A percentile compares a stretch with the other conserved stretches of the same genome.
These are phyloP conservation scores for Dendrostoma leiphaemia DNA, from an alignment of 2,329 filamentous ascomycete genomes.

Conservation along the genomic window DNA sequence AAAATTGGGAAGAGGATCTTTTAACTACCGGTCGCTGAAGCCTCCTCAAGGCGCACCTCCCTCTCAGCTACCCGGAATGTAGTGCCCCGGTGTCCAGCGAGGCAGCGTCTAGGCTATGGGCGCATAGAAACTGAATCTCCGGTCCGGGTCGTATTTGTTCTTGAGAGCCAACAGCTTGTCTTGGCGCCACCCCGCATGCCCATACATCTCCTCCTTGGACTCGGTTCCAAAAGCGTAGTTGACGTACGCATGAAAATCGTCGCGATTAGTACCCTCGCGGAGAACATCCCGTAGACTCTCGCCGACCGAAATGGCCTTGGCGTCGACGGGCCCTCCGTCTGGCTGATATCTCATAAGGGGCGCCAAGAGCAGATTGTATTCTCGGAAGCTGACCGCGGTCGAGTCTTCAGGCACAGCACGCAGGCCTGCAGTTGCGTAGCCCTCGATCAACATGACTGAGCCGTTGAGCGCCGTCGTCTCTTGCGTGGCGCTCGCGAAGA, in stretches of 20 bases:
- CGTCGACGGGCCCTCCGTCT: constrained; percentile 30
- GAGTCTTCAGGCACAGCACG: no score
- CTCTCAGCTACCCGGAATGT: no score
- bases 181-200: constrained; percentile 47
- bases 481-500: constrained; percentile 31
- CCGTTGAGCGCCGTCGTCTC: no score
- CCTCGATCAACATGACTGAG: no score
- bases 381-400: no score
- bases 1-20: no score
- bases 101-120: no score
- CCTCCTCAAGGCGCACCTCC: no score
- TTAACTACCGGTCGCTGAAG: no score
- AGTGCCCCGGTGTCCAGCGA: no score
- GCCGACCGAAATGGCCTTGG: constrained; percentile 33
- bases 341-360: constrained; percentile 37
- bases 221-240: constrained; percentile 53
- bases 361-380: constrained; percentile 37
- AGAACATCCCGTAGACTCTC: constrained; percentile 37
- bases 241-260: constrained; percentile 39
- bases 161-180: constrained; percentile 44
- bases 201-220: constrained; percentile 40
- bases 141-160: constrained; percentile 44
- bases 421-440: no score
- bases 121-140: constrained; percentile 43
- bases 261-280: constrained; percentile 30